Conservation (phyloP, 176 grass and related monocot species). For the Phoenix dactylifera region DNA sequence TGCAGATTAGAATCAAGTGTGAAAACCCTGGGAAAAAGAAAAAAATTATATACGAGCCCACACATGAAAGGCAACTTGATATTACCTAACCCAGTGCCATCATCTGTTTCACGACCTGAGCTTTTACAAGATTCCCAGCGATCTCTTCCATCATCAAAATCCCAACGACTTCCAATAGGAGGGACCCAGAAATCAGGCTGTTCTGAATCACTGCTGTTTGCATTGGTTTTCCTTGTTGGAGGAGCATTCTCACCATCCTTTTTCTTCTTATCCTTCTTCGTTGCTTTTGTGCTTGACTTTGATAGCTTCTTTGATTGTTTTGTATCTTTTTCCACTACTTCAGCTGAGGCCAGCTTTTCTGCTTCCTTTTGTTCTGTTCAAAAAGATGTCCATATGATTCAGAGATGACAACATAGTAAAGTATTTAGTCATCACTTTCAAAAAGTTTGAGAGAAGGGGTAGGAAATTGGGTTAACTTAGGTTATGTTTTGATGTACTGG, state of each 20-base stretch:
- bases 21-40: no score
- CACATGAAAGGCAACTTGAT: not conserved
- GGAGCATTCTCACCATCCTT: conserved; percentile 29
- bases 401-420: no score
- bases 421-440: no score
- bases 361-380: conserved; percentile 57
- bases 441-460: no score
- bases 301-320: not conserved
- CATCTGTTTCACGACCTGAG: conserved; percentile 19
- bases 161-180: conserved; percentile 67
- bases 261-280: conserved; percentile 45
- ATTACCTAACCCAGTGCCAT: conserved; percentile 25
- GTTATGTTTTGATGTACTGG: no score
- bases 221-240: conserved; percentile 28
- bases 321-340: conserved; percentile 17
- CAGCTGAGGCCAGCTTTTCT: conserved; percentile 38
- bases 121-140: conserved; percentile 43
- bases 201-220: conserved; percentile 34
- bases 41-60: no score
- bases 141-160: conserved; percentile 67
- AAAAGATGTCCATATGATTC: not conserved
- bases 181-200: conserved; percentile 75
- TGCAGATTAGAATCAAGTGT: no score
- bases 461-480: no score
- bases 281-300: no score